Base-by-base conservation (phyloP, 495 filamentous ascomycete genomes). In the Neurospora sp. region DNA sequence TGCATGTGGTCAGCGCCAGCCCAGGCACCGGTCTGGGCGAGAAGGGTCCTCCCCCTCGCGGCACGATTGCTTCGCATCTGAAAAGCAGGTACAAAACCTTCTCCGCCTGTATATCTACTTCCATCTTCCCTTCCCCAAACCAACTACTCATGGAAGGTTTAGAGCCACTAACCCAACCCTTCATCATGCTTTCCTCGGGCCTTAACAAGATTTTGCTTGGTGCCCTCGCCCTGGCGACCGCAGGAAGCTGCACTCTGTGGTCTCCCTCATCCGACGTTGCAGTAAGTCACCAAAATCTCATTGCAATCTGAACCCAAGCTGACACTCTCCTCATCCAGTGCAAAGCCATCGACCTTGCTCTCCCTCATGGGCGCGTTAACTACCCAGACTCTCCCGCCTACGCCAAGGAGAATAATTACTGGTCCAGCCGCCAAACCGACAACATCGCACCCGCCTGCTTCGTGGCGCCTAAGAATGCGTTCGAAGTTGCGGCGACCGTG, bases 361-460 rank as follows among this genome's bases (percentile, higher is more conserved):
- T 77, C 35, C 78, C 78, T 31, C 54, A 16, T 9, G n/a, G 41
- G 10, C 75, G 69, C 23, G 72, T 79, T 23, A 72, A 44, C 39
- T 76, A 75, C 38, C 78, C 78, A 39, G 72, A 73, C 72, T 42
- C 75, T 4, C 39, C 76, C 39, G 8, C 48, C 27, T 79, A 78
- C 71, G 37, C 39, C 69, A 1, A 3, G 11, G 72, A 76, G 54
- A 77, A 72, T 70, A 73, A 1, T 9, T 87, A 86, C 79, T 90
- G 88, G 88, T 89, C 87, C 12, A 71, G 76, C 79, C 88, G 78
- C 81, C 78, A 80, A 42, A 79, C 80, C 71, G 74, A 73, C 10
- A 72, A 69, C 16, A 12, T 81, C 2, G 41, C 70, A 0, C 85
- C 87, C 0, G 66, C 75, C 2, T 89, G 86, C 78, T 79, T 85